These are phyloP conservation scores for Eremomyces bilateralis DNA, from an alignment of 495 filamentous ascomycete genomes.

Conservation along the genomic window DNA sequence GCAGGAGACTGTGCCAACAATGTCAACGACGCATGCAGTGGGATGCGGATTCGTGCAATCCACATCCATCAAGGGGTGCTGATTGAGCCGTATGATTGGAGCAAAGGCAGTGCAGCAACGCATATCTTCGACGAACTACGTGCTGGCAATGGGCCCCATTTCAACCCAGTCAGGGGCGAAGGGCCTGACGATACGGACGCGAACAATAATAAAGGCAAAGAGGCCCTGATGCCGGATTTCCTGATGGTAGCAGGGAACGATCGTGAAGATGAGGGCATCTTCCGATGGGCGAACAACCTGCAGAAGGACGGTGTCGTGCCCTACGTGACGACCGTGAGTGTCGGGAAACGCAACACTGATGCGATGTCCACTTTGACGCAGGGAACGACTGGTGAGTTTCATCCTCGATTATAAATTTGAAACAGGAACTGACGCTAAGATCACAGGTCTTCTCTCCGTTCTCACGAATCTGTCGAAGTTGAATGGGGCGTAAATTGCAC, in stretches of 20 bases:
- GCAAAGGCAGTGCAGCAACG: constrained; percentile 60
- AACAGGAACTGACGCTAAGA: constrained; percentile 1
- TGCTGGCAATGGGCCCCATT: background rate
- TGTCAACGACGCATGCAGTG: constrained; percentile 77
- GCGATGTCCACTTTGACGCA: constrained; percentile 68
- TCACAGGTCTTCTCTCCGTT: constrained; percentile 24
- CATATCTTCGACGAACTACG: constrained; percentile 38
- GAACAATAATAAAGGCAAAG: constrained; percentile 6
- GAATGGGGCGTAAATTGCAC: too few relatives aligned
- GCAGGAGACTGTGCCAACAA: constrained; percentile 75
- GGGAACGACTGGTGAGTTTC: constrained; percentile 65
- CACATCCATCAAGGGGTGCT: constrained; percentile 56
- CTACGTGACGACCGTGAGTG: constrained; percentile 57
- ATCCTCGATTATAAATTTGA: too few relatives aligned
- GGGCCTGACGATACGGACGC: constrained; percentile 17
- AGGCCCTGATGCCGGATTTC: constrained; percentile 41
- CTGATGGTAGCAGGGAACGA: constrained; percentile 71
- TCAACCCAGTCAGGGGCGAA: constrained; percentile 6
- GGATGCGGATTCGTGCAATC: constrained; percentile 61
- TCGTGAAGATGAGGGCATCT: constrained; percentile 79
- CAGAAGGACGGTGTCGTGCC: constrained; percentile 29
- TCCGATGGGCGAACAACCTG: constrained; percentile 75
- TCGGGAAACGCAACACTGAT: constrained; percentile 71
- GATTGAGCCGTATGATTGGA: constrained; percentile 62
- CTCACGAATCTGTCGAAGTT: constrained; percentile 25